These are phyloP conservation scores for Cystobasidium tubakii DNA, from an alignment of 768 basidiomycete genomes.

Conservation along the genomic window DNA sequence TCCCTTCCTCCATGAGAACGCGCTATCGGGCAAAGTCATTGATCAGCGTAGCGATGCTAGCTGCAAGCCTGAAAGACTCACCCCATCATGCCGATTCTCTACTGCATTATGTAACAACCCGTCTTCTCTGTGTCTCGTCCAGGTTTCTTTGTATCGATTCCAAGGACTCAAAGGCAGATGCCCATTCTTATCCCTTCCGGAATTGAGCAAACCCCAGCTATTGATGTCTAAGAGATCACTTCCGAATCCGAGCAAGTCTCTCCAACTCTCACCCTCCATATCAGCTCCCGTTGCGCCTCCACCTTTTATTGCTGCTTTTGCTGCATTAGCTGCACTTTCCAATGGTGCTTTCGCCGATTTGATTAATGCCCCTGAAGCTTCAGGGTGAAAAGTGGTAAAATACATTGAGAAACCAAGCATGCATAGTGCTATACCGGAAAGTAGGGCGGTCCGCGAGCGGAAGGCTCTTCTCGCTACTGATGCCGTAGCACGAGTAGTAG, in stretches of 20 bases:
- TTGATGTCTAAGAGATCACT: constrained; percentile 9
- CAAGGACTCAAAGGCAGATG: constrained; percentile 11
- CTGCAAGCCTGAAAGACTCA: neutral
- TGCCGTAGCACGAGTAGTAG: neutral
- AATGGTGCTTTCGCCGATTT: neutral
- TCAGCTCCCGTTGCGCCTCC: neutral
- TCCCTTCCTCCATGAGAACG: constrained; percentile 42
- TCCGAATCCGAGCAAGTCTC: constrained; percentile 18
- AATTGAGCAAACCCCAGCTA: constrained; percentile 20
- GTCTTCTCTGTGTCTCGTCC: constrained; percentile 8
- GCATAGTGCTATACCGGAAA: neutral
- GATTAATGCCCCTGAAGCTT: neutral
- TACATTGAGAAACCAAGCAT: constrained; percentile 1
- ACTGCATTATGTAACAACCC: neutral
- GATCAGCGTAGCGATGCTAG: too few relatives aligned
- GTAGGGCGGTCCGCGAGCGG: neutral
- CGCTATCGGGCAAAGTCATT: neutral
- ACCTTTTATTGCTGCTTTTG: constrained; percentile 10
- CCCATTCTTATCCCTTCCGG: constrained; percentile 4
- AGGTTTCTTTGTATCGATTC: constrained; percentile 11
- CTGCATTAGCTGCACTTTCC: constrained; percentile 6
- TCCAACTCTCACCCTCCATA: neutral
- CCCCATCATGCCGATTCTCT: neutral
- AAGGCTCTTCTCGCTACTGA: neutral
- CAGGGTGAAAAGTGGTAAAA: constrained; percentile 15